Conservation (phyloP, 352 stramenopile genomes). For the Pythium aquatile region DNA sequence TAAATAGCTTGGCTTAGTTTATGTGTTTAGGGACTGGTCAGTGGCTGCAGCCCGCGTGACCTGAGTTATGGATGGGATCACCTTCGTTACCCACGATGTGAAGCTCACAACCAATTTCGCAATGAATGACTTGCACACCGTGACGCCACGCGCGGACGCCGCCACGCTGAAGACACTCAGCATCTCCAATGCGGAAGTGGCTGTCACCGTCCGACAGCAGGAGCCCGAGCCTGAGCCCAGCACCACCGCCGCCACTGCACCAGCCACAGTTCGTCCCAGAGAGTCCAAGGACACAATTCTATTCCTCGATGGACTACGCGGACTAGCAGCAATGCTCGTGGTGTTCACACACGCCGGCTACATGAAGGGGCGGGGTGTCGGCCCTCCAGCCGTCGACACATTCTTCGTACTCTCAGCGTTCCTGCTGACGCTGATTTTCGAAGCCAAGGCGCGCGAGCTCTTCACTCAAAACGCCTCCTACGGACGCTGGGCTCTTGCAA, state of each 20-base stretch:
- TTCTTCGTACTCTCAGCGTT: constrained; percentile 61
- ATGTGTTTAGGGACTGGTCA: too few relatives aligned
- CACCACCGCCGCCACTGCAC: neutral
- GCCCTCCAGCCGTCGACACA: constrained; percentile 38
- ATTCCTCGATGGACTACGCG: constrained; percentile 32
- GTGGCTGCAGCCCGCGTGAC: too few relatives aligned
- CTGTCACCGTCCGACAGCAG: neutral
- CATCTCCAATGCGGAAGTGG: neutral
- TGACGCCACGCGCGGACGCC: neutral
- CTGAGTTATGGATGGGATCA: too few relatives aligned
- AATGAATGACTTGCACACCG: neutral
- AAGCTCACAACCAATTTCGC: neutral
- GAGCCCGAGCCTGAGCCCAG: neutral
- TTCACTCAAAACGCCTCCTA: constrained; percentile 26
- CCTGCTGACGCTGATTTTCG: constrained; percentile 51
- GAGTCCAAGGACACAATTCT: constrained; percentile 18
- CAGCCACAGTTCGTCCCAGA: neutral
- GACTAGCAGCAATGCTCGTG: constrained; percentile 29
- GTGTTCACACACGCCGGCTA: constrained; percentile 28
- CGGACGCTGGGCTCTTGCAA: constrained; percentile 31
- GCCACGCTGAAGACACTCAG: neutral
- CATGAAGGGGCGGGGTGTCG: constrained; percentile 38
- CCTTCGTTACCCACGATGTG: too few relatives aligned
- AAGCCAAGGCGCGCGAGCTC: constrained; percentile 41
- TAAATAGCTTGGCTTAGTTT: too few relatives aligned